Evolutionary conservation across 2,329 filamentous ascomycete genomes (phyloP).

Genomic region (Fusarium sp.): DNA sequence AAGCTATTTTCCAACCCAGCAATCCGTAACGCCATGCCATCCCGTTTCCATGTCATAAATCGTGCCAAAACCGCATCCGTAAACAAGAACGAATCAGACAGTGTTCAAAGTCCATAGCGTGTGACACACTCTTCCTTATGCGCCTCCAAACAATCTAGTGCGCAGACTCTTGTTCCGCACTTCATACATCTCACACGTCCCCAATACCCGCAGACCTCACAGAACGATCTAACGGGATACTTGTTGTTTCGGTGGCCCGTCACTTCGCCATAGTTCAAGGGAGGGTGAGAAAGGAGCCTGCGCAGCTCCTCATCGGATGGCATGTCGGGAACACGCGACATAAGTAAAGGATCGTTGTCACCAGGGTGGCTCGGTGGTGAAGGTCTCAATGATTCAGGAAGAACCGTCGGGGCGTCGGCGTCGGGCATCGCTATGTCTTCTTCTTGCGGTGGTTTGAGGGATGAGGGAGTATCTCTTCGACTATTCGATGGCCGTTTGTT

Average conservation of each 20-base stretch:
- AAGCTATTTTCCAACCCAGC: conserved; percentile 28
- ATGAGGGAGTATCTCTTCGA: conserved; percentile 42
- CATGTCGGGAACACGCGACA: conserved; percentile 64
- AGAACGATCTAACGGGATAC: conserved; percentile 73
- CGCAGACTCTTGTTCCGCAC: conserved; percentile 82
- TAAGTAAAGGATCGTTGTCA: conserved; percentile 67
- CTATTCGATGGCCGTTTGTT: conserved; percentile 42
- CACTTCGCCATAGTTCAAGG: conserved; percentile 74
- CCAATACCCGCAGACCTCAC: conserved; percentile 85
- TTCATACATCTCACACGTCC: conserved; percentile 78
- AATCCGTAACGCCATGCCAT: conserved; percentile 34
- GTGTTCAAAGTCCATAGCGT: conserved; percentile 62
- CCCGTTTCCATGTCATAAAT: background rate
- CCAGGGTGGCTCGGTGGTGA: conserved; percentile 54
- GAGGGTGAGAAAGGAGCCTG: conserved; percentile 69
- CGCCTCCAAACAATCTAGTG: conserved; percentile 75
- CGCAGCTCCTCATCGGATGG: conserved; percentile 71
- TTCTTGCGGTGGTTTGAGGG: conserved; percentile 29
- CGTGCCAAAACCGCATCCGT: background rate
- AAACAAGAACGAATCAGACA: background rate
- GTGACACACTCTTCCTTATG: conserved; percentile 78
- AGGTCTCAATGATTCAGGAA: conserved; percentile 47
- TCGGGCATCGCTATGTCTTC: conserved; percentile 45
- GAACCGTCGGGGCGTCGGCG: conserved; percentile 43
- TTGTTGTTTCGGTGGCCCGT: conserved; percentile 55